phyloP scores from a whole-genome alignment of 495 filamentous ascomycete species.

The Podospora bellae-mahoneyi region DNA sequence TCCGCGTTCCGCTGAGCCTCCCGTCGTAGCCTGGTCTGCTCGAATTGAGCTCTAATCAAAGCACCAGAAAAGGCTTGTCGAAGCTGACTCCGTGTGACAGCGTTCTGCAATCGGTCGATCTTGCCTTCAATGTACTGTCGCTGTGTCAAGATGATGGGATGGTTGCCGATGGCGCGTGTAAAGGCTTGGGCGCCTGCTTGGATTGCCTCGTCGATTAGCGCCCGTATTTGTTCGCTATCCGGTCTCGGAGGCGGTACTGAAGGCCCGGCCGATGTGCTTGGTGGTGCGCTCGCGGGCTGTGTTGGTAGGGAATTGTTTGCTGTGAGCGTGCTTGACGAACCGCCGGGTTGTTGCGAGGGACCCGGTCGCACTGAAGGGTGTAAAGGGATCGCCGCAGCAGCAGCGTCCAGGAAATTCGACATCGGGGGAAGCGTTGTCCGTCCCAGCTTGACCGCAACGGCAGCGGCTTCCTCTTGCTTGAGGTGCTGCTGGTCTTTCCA shows the following conservation, averaged over 20 bases:
- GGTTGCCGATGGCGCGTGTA: slow-evolving; percentile 39
- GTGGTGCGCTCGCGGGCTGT: slow-evolving; percentile 14
- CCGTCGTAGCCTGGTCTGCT: slow-evolving; percentile 33
- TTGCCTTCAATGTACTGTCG: slow-evolving; percentile 39
- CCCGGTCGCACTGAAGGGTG: slow-evolving; percentile 23
- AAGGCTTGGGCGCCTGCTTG: slow-evolving; percentile 43
- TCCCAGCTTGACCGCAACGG: slow-evolving; percentile 33
- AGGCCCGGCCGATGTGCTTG: slow-evolving; percentile 5
- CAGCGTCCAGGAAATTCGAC: no score
- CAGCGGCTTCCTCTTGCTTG: slow-evolving; percentile 60
- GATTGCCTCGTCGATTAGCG: slow-evolving; percentile 44
- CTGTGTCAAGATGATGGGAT: slow-evolving; percentile 44
- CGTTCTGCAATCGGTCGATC: slow-evolving; percentile 43
- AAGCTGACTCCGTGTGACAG: slow-evolving; percentile 40
- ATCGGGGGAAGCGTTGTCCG: background rate
- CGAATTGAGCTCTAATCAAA: slow-evolving; percentile 43
- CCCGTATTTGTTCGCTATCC: slow-evolving; percentile 25
- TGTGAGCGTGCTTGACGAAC: background rate
- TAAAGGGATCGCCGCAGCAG: slow-evolving; percentile 13
- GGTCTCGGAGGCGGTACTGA: slow-evolving; percentile 5
- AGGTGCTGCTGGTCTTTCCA: slow-evolving; percentile 74
- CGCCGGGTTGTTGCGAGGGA: background rate
- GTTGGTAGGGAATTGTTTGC: background rate
- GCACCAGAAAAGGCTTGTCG: slow-evolving; percentile 41
- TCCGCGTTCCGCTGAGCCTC: slow-evolving; percentile 29